phyloP scores from a whole-genome alignment of 805 yeast species.

The Torulaspora franciscae region DNA sequence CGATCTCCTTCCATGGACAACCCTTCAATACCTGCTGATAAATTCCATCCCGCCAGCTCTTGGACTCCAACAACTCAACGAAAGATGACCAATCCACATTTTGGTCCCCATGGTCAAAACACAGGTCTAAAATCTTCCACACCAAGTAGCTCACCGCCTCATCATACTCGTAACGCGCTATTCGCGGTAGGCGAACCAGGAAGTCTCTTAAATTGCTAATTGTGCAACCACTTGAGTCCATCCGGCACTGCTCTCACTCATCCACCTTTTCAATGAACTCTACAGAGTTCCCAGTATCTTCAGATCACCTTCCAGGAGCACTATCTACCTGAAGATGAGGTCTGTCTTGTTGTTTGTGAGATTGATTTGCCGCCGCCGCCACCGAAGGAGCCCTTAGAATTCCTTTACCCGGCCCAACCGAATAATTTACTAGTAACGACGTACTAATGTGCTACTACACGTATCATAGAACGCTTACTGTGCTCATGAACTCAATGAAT shows the following conservation, averaged over 20 bases:
- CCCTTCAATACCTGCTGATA: constrained; percentile 17
- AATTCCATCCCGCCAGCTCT: constrained; percentile 20
- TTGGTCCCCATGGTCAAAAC: constrained; percentile 14
- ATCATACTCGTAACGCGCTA: constrained; percentile 25
- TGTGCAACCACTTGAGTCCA: constrained; percentile 6
- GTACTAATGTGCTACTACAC: too few relatives aligned
- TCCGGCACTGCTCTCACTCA: constrained; percentile 5
- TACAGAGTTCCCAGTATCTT: neutral
- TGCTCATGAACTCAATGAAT: too few relatives aligned
- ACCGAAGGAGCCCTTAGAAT: constrained; percentile 2
- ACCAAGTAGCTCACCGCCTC: constrained; percentile 25
- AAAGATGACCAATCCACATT: constrained; percentile 26
- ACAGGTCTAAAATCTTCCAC: constrained; percentile 26
- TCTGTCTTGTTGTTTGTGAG: constrained; percentile 1
- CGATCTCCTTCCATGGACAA: constrained; percentile 18
- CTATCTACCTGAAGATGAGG: neutral
- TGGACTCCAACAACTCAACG: constrained; percentile 17
- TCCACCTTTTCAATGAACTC: neutral
- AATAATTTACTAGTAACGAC: too few relatives aligned
- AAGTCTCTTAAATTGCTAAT: constrained; percentile 25
- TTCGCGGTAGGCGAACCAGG: constrained; percentile 25
- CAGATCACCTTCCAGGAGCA: neutral
- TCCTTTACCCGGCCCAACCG: neutral
- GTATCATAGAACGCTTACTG: too few relatives aligned
- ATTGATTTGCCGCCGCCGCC: constrained; percentile 16